phyloP scores from a whole-genome alignment of 768 basidiomycete genomes.

The Hortiboletus flavorubellus region DNA sequence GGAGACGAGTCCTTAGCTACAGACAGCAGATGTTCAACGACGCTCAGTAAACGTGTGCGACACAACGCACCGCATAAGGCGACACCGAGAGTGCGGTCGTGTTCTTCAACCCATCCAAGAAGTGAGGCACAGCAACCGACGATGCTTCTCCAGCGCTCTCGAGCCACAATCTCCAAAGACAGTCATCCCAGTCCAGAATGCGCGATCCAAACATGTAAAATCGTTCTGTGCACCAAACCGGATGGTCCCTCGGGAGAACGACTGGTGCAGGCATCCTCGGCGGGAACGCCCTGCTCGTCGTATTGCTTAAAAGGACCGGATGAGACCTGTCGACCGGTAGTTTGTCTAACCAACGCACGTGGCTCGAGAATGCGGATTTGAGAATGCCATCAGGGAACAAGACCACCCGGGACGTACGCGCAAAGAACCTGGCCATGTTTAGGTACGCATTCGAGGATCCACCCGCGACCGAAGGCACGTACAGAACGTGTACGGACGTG shows the following conservation, averaged over 20 bases:
- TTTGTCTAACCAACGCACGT: slow-evolving; percentile 15
- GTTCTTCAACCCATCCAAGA: slow-evolving; percentile 6
- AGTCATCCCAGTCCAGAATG: slow-evolving; percentile 56
- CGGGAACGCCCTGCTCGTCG: slow-evolving; percentile 35
- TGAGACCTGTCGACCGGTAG: slow-evolving; percentile 9
- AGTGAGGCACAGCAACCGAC: slow-evolving; percentile 14
- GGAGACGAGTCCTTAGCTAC: slow-evolving; percentile 41
- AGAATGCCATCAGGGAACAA: slow-evolving; percentile 50
- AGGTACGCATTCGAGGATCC: slow-evolving; percentile 50
- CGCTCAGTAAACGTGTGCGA: neutral
- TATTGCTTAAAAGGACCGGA: slow-evolving; percentile 30
- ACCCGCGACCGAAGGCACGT: slow-evolving; percentile 36
- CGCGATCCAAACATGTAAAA: slow-evolving; percentile 45
- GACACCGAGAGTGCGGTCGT: slow-evolving; percentile 12
- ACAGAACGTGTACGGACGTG: slow-evolving; percentile 48
- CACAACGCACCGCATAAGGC: slow-evolving; percentile 18
- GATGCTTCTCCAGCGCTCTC: slow-evolving; percentile 45
- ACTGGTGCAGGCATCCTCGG: slow-evolving; percentile 45
- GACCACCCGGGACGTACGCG: slow-evolving; percentile 44
- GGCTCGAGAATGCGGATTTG: slow-evolving; percentile 15
- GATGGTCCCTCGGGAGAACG: slow-evolving; percentile 40
- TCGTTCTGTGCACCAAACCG: slow-evolving; percentile 62
- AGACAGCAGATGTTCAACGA: neutral
- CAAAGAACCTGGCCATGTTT: slow-evolving; percentile 61
- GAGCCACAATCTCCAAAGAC: slow-evolving; percentile 63